Base-by-base conservation (phyloP, 2,329 filamentous ascomycete species). In the Paecilomyces sp. region DNA sequence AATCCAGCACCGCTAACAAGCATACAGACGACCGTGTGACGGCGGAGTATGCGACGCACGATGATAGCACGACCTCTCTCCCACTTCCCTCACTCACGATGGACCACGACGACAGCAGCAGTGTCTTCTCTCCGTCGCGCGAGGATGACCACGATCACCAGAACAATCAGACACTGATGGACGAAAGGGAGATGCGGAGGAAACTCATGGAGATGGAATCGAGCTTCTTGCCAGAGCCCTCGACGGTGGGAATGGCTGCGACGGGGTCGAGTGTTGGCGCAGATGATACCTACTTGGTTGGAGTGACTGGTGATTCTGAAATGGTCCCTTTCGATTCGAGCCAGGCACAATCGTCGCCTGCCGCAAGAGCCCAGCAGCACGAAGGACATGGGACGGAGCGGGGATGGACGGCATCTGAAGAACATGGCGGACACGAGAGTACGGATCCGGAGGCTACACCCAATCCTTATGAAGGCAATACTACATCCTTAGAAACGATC, bases 171-270 rank as follows among this genome's bases (percentile, higher is more conserved):
- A 79, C 75, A 0, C 67, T 76, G 30, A 67, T 85, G 36, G 79
- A 85, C 65, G 84, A 87, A 69, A 75, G 75, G 57, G 83, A 85
- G 66, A 85, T 87, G 81, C 80, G 80, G 64, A 77, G 80, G 60
- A 82, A 82, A 63, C 70, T 87, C 63, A 80, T 84, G 77, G 84
- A 87, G 64, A 79, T 86, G 58, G 85, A 87, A 68, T 87, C 85
- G 3, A 87, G 84, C 66, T 87, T 87, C 64, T 62, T 87, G 53
- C 84, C 84, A 0, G 83, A 86, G 54, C 75, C 78, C 1, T 81
- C 81, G 2, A 74, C 75, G 1, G 70, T 80, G 24, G 73, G 74
- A 18, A 67, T 77, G 34, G 68, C 68, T 50, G 59, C 67, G 58
- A 60, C 61, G 36, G 65, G 71, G 18, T 63, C 65, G 12, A 64